Percentiles rank a stretch among this genome's conserved stretches.
Conservation (phyloP, 1,284 basidiomycete genomes). For the Mycocalia duriaeana region DNA sequence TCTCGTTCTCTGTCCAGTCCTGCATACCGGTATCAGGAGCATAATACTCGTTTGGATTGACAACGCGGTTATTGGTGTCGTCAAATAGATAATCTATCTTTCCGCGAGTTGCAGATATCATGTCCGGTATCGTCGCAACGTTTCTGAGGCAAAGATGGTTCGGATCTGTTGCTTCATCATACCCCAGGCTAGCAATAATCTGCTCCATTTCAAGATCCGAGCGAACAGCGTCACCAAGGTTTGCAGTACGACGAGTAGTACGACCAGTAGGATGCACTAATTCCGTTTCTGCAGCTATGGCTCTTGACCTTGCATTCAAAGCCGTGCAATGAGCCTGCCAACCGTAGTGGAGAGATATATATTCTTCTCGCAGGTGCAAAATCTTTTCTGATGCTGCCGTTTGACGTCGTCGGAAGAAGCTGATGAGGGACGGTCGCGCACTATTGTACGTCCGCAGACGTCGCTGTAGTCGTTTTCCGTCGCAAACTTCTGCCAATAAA, state of each 20-base stretch:
- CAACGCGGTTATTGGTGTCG: slow-evolving; percentile 80
- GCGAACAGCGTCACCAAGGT: slow-evolving; percentile 85
- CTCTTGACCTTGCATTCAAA: slow-evolving; percentile 48
- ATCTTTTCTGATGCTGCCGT: slow-evolving; percentile 50
- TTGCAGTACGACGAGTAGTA: slow-evolving; percentile 70
- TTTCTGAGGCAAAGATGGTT: slow-evolving; percentile 83
- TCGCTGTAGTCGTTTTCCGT: slow-evolving; percentile 28
- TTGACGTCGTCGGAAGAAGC: slow-evolving; percentile 51
- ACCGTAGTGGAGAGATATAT: slow-evolving; percentile 59
- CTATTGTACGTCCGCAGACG: slow-evolving; percentile 33
- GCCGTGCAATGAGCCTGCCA: slow-evolving; percentile 70
- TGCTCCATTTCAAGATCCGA: slow-evolving; percentile 97
- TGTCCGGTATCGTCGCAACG: slow-evolving; percentile 88
- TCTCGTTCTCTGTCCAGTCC: slow-evolving; percentile 88
- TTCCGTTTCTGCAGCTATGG: slow-evolving; percentile 39
- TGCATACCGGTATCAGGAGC: slow-evolving; percentile 64
- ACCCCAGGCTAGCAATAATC: slow-evolving; percentile 89
- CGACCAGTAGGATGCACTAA: slow-evolving; percentile 49
- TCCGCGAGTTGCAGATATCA: slow-evolving; percentile 72
- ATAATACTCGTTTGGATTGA: slow-evolving; percentile 78
- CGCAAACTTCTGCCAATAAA: slow-evolving; percentile 43
- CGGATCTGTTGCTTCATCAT: slow-evolving; percentile 89
- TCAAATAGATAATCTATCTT: slow-evolving; percentile 66
- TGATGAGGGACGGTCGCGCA: slow-evolving; percentile 44
- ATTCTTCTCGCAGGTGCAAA: slow-evolving; percentile 57